Percentiles rank a stretch among this genome's conserved stretches.
phyloP scores from a whole-genome alignment of 2,329 filamentous ascomycete genomes.

The Cladosporium halotolerans region DNA sequence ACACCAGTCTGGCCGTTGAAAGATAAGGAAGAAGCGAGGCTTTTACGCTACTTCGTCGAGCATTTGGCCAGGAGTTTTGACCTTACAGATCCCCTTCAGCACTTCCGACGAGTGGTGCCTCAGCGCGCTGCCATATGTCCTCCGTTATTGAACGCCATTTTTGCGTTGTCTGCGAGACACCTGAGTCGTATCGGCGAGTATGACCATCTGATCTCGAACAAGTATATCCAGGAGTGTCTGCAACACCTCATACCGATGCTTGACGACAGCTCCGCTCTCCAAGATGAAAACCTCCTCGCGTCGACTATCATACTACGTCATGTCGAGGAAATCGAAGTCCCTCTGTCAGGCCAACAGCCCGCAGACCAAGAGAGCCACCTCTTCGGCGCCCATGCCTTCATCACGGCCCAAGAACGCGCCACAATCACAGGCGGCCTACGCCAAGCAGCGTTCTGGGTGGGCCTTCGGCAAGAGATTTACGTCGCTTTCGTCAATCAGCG shows the following conservation, averaged over 20 bases:
- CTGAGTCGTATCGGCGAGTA: conserved; percentile 45
- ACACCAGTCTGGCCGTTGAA: conserved; percentile 26
- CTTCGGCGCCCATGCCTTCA: conserved; percentile 31
- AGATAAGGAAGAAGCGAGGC: conserved; percentile 25
- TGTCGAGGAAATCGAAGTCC: conserved; percentile 50
- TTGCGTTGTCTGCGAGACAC: conserved; percentile 51
- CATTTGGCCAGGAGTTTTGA: conserved; percentile 27
- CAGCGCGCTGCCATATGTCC: conserved; percentile 46
- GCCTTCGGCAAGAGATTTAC: conserved; percentile 55
- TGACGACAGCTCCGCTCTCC: conserved; percentile 34
- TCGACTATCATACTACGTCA: conserved; percentile 53
- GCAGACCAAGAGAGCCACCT: conserved; percentile 24
- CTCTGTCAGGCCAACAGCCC: conserved; percentile 20
- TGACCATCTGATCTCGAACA: conserved; percentile 45
- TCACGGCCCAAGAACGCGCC: conserved; percentile 27
- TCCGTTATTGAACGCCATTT: conserved; percentile 51
- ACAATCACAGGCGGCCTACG: conserved; percentile 34
- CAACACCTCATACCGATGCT: conserved; percentile 45
- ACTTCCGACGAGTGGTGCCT: conserved; percentile 52
- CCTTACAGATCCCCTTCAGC: conserved; percentile 31
- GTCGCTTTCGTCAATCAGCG: conserved; percentile 39
- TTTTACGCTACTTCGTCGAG: conserved; percentile 30
- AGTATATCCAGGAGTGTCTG: conserved; percentile 51
- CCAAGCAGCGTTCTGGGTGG: conserved; percentile 51
- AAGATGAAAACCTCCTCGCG: conserved; percentile 49